Evolutionary conservation across 2,329 filamentous ascomycete species (phyloP), one percentile per base, ranked within the genome.

Genomic region (Aspergillus candidus): DNA sequence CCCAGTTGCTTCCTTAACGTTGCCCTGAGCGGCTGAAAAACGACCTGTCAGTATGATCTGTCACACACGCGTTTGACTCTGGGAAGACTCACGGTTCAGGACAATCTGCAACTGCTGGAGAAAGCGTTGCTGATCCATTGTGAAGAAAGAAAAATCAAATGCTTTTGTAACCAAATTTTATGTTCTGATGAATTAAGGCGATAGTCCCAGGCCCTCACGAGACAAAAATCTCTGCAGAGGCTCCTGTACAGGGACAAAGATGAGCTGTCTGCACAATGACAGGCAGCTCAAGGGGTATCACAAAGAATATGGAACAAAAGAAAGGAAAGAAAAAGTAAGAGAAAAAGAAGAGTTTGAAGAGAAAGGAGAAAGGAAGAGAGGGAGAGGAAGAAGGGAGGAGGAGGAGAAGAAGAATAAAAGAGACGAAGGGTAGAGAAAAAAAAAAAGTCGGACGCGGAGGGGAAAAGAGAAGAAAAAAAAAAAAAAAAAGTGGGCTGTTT

Each of bases 1-100:
- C 47, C 86, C 82, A 13, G 91, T 98, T 51, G 90, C 88, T 55
- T 86, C 82, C 79, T 96, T 94, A 69, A 94, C 83, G 70, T 83
- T 82, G 57, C 87, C 82, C 55, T 89, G 95, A 71, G 94, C 84
- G 64, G 93, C 89, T 94, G 62, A 32, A 58, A 41, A 22, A 13
- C 43, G 11, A 40, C 41, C 27, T 15, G 50, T 62, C 40, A 62
- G 60, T 17, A 37, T 32, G 14, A 44, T 18, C 3, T 6, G 17
- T 11, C 7, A 13, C 36, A 22, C 27, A 13, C 11, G 1, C 32
- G 14, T 36, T 6, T n/a, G n/a, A 41, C 14, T n/a, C 13, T 30
- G 11, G 32, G 27, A 27, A 14, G 43, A 82, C 86, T 74, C 74
- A 93, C 88, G 89, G 68, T 88, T 82, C 71, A 94, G 80, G 60